Evolutionary conservation across 495 filamentous ascomycete genomes (phyloP).

Genomic region (Trichoderma reesei): DNA sequence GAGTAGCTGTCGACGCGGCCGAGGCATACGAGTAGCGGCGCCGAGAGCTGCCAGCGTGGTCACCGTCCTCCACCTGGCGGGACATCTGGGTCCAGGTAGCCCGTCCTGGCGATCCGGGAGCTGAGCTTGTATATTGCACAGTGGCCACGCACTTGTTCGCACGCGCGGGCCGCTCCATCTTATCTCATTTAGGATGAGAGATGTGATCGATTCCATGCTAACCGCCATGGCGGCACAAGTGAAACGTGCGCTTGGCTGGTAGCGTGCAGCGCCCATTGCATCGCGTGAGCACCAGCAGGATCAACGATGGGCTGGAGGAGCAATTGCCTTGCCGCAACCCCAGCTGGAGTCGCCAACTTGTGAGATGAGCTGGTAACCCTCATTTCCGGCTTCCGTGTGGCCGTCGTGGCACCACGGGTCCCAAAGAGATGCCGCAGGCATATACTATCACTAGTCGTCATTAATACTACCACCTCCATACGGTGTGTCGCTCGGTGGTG

Average conservation of each 20-base stretch:
- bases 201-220: constrained; percentile 5
- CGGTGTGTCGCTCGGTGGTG: not conserved
- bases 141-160: not conserved
- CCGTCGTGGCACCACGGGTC: not conserved
- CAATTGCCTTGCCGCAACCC: too few species aligned
- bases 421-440: not conserved
- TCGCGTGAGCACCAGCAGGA: not conserved
- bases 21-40: not conserved
- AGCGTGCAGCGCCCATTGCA: not conserved
- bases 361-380: too few species aligned
- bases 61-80: not conserved
- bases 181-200: constrained; percentile 7
- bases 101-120: not conserved
- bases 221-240: not conserved
- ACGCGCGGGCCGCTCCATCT: constrained; percentile 8
- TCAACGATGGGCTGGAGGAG: not conserved
- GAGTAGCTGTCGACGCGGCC: too few species aligned
- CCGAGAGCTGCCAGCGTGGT: not conserved
- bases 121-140: constrained; percentile 6
- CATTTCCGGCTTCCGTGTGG: too few species aligned
- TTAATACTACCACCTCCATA: too few species aligned
- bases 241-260: not conserved
- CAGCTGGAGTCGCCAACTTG: not conserved
- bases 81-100: not conserved
- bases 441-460: not conserved